Evolutionary conservation across 1,139 yeast genomes (phyloP).

Genomic region (Lizanozyma gosingica): DNA sequence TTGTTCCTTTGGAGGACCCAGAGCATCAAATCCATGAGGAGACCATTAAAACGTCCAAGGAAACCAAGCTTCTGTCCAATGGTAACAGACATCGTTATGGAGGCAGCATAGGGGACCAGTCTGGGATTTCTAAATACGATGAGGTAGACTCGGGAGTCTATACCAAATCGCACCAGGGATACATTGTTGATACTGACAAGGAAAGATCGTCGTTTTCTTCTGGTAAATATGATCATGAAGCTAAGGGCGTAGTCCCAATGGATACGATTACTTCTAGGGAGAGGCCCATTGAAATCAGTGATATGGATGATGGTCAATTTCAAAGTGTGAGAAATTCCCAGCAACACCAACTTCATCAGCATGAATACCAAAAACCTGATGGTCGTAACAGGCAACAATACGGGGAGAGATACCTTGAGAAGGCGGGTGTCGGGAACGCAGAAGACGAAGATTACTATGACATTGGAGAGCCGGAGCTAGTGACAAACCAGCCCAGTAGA

Average conservation of each 20-base stretch:
- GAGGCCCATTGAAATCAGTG: not conserved
- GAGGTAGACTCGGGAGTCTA: not conserved
- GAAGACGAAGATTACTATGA: conserved; percentile 19
- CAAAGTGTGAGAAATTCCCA: conserved; percentile 1
- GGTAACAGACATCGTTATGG: not conserved
- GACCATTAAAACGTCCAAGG: no score
- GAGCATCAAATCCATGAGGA: no score
- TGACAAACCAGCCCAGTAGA: conserved; percentile 19
- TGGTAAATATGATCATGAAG: not conserved
- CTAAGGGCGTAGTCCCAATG: not conserved
- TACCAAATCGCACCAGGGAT: not conserved
- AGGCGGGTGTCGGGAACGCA: conserved; percentile 1
- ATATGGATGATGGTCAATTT: not conserved
- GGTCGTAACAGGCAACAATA: not conserved
- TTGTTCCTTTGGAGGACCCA: no score
- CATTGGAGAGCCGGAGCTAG: conserved; percentile 29
- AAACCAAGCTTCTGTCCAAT: not conserved
- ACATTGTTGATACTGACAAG: not conserved
- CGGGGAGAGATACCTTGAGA: not conserved
- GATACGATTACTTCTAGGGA: conserved; percentile 6
- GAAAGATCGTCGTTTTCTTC: not conserved
- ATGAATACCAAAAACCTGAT: not conserved
- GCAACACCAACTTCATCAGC: not conserved
- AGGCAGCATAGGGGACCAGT: not conserved
- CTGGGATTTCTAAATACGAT: not conserved